Evolutionary conservation across 192 early-diverging fungal species (phyloP), one percentile per base, ranked within the genome.

Genomic region (Lunasporangiospora selenospora): DNA sequence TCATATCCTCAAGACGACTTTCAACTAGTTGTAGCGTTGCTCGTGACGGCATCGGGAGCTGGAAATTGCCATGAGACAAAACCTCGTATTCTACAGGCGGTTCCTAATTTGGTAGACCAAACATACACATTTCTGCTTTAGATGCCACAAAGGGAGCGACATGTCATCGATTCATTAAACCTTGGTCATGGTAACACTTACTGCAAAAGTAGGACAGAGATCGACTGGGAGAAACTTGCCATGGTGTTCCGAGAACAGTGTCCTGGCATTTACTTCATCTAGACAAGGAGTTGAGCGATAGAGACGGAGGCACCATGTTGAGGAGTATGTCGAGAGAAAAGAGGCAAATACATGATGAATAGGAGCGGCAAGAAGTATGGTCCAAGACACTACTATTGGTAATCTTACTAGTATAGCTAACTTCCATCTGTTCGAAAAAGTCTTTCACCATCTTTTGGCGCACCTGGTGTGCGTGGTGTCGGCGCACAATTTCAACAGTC

Each of bases 151-250:
- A n/a, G n/a, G n/a, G n/a, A n/a, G n/a, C n/a, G n/a, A n/a, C n/a
- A n/a, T n/a, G n/a, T n/a, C n/a, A n/a, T n/a, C n/a, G n/a, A n/a
- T n/a, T n/a, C n/a, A n/a, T n/a, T n/a, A n/a, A n/a, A n/a, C n/a
- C n/a, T n/a, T n/a, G n/a, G n/a, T n/a, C n/a, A n/a, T n/a, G n/a
- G 2, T 18, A 9, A 1, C 19, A 52, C 59, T 41, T 63, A 73
- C 69, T 32, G 60, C 60, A 34, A 73, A 63, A 10, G 69, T 37
- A 3, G 69, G 69, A 53, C 69, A 73, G 10, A 73, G 27, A 40
- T 73, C 69, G 23, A 73, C 54, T 10, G 69, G 69, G 0, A 73
- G 48, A 33, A 51, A 73, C 37, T 73, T 73, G 18, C 54, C 69
- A 26, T 73, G 69, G 6, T 27, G 44, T n/a, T 73, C 69, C 12